These are phyloP conservation scores for Agrocybe pediades DNA, from an alignment of 768 basidiomycete species.

Conservation along the genomic window DNA sequence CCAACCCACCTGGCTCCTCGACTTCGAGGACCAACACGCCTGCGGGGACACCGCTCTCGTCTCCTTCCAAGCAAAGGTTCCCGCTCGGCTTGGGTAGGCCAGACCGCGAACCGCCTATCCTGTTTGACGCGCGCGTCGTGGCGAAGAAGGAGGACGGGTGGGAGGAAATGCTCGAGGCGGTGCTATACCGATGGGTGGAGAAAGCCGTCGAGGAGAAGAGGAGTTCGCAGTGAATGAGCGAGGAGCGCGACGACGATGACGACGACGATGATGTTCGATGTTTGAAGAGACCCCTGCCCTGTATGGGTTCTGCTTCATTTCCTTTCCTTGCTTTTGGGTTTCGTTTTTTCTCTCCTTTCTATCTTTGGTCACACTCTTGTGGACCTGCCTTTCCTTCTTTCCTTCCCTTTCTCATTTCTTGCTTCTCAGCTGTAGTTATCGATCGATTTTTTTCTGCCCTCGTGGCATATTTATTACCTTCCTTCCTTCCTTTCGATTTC, in stretches of 20 bases:
- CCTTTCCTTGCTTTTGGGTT: background rate
- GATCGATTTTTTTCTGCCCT: background rate
- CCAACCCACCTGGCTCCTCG: constrained; percentile 16
- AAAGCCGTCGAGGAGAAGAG: constrained; percentile 71
- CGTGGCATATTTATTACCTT: constrained; percentile 1
- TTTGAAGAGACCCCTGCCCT: background rate
- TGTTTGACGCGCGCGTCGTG: constrained; percentile 74
- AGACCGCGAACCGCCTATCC: constrained; percentile 48
- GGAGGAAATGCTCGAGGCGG: constrained; percentile 75
- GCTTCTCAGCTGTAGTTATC: background rate
- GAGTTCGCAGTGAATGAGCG: constrained; percentile 9
- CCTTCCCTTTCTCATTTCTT: background rate
- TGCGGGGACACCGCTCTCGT: constrained; percentile 26
- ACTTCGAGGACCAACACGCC: constrained; percentile 2
- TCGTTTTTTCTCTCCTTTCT: background rate
- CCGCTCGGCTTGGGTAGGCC: constrained; percentile 30
- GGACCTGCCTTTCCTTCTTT: background rate
- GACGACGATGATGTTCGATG: too few species aligned
- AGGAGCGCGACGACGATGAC: background rate
- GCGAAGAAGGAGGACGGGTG: constrained; percentile 78
- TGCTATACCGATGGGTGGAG: constrained; percentile 66
- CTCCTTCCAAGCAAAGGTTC: constrained; percentile 31
- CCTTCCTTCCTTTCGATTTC: background rate
- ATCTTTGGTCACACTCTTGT: background rate
- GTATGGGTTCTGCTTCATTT: background rate